Evolutionary conservation across 164 flowering plant genomes (phyloP).

Genomic region (Nymphaea thermarum): DNA sequence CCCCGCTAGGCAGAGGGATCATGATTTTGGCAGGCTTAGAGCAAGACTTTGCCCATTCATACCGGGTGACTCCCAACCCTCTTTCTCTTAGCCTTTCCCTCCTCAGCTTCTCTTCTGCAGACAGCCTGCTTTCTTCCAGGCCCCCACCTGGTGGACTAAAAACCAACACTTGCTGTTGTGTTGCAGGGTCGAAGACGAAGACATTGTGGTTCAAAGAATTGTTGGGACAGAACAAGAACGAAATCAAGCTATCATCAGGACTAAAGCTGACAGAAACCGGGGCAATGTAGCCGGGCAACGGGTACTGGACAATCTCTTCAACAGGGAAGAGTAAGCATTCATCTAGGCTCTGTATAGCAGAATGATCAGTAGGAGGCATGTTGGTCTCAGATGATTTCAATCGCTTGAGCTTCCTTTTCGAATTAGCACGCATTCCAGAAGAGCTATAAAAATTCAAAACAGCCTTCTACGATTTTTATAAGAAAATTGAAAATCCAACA

Average conservation of each 20-base stretch:
- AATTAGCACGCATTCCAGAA: not conserved
- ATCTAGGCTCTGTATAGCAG: slow-evolving; percentile 22
- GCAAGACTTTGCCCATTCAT: slow-evolving; percentile 72
- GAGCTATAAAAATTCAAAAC: not conserved
- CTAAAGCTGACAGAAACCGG: slow-evolving; percentile 59
- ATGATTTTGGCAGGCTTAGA: slow-evolving; percentile 42
- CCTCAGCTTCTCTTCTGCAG: slow-evolving; percentile 83
- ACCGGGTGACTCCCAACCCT: slow-evolving; percentile 90
- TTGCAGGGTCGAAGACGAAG: slow-evolving; percentile 45
- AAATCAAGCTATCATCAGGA: slow-evolving; percentile 58
- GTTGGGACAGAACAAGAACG: slow-evolving; percentile 74
- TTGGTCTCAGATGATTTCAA: slow-evolving; percentile 15
- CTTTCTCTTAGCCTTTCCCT: slow-evolving; percentile 85
- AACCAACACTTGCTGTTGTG: slow-evolving; percentile 38
- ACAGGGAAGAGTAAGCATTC: slow-evolving; percentile 38
- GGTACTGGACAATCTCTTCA: slow-evolving; percentile 75
- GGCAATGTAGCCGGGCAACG: slow-evolving; percentile 69
- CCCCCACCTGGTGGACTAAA: slow-evolving; percentile 93
- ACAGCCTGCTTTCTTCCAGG: slow-evolving; percentile 71
- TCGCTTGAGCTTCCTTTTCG: slow-evolving; percentile 25
- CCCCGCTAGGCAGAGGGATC: slow-evolving; percentile 97
- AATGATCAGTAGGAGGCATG: slow-evolving; percentile 50
- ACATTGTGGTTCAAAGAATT: slow-evolving; percentile 55
- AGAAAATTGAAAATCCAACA: not conserved
- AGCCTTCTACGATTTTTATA: not conserved